Evolutionary conservation across 2,329 filamentous ascomycete genomes (phyloP), one percentile per base, ranked within the genome.

Genomic region (Alternaria dauci): DNA sequence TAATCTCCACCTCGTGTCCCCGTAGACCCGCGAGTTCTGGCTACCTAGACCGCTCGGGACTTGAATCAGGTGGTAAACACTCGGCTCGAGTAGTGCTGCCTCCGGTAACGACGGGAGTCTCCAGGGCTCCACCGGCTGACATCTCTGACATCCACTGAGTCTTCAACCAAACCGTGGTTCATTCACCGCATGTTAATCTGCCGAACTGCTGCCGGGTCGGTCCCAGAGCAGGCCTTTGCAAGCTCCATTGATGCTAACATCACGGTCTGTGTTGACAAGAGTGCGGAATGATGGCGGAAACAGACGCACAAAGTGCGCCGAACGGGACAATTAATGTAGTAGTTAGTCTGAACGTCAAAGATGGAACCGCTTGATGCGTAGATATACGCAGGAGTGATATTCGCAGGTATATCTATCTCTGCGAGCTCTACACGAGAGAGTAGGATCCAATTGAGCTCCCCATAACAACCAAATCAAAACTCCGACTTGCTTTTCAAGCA

Each of bases 141-240:
- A 51, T 43, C 52, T 56, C 30, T 52, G 38, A 53, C 55, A 42
- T 46, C 32, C 34, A 42, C 36, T 23, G 32, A 38, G n/a, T 55
- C 43, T 23, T 6, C 16, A 39, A 46, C 50, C 47, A 36, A 62
- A 62, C 62, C 59, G 44, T 51, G 52, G 59, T 59, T 62, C 51
- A 51, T 56, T 62, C 59, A 56, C 59, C 59, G 59, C 62, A 62
- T 51, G 11, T 56, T 55, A 41, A 8, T 16, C 57, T 51, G 58
- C 58, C 58, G 47, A 52, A 39, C 20, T 44, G 53, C 32, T 32
- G 32, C 57, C 57, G 53, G 12, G 26, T n/a, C 57, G 48, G 36
- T 46, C 51, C n/a, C 42, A 55, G 41, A 30, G 26, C 44, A 18
- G 18, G 28, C 18, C 23, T 18, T 34, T 30, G 18, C n/a, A 28